These are phyloP conservation scores for Solanum acaule DNA, from an alignment of 257 asterid species.

Conservation along the genomic window DNA sequence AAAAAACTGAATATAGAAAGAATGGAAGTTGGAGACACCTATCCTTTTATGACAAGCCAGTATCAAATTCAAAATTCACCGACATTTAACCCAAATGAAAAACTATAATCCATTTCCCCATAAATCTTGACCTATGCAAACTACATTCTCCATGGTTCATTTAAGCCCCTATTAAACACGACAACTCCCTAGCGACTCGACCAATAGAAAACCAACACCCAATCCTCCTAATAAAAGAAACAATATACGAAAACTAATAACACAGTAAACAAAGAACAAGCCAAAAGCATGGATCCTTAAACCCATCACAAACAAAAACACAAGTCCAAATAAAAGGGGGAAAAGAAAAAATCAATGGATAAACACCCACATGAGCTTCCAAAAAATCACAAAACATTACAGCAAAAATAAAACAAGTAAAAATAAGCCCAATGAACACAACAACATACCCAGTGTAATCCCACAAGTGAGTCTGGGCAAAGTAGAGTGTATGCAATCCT, in stretches of 20 bases:
- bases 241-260: background rate
- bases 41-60: background rate
- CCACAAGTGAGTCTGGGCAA: background rate
- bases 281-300: background rate
- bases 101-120: background rate
- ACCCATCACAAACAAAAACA: background rate
- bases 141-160: background rate
- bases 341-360: background rate
- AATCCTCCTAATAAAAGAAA: background rate
- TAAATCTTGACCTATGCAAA: background rate
- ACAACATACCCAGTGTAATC: background rate
- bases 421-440: background rate
- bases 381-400: background rate
- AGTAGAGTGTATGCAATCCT: background rate
- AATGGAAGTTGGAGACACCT: background rate
- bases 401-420: background rate
- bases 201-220: background rate
- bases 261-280: background rate
- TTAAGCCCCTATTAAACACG: background rate
- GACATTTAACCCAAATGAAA: background rate
- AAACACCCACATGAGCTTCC: background rate
- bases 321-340: background rate
- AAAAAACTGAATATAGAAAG: background rate
- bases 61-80: background rate
- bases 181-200: background rate